A percentile compares a stretch with the other conserved stretches of the same genome.
Evolutionary conservation across 306 rosid species (phyloP).

Genomic region (Rosa multiflora): DNA sequence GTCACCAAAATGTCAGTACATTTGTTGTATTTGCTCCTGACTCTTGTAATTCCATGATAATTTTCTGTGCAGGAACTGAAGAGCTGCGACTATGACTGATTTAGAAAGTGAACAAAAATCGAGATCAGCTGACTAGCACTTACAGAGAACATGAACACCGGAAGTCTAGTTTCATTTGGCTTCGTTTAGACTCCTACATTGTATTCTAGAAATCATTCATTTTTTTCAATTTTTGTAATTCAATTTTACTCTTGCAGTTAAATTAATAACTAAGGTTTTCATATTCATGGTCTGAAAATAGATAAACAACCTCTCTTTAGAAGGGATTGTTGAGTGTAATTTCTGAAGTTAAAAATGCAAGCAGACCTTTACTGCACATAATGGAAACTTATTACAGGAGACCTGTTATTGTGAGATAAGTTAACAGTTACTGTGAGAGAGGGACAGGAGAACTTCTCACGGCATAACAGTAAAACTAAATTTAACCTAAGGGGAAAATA

Average conservation of each 20-base stretch:
- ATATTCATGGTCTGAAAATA: too few relatives aligned
- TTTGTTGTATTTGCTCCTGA: neutral
- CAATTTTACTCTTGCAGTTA: neutral
- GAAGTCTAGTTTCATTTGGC: neutral
- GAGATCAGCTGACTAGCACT: neutral
- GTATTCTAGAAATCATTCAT: neutral
- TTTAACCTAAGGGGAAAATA: constrained; percentile 45
- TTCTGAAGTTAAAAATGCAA: neutral
- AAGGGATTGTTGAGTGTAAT: too few relatives aligned
- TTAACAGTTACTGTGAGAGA: neutral
- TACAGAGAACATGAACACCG: neutral
- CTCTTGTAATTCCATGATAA: neutral
- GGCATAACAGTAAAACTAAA: neutral
- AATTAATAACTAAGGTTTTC: too few relatives aligned
- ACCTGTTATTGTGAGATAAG: neutral
- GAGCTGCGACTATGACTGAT: neutral
- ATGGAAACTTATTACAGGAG: neutral
- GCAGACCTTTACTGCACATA: neutral
- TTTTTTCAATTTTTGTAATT: neutral
- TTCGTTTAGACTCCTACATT: neutral
- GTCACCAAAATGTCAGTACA: neutral
- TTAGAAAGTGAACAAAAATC: neutral
- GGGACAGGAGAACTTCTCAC: neutral
- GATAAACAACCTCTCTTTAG: too few relatives aligned
- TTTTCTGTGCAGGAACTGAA: constrained; percentile 11